Conservation (phyloP, 2,329 filamentous ascomycete species). For the Alternaria triticimaculans region DNA sequence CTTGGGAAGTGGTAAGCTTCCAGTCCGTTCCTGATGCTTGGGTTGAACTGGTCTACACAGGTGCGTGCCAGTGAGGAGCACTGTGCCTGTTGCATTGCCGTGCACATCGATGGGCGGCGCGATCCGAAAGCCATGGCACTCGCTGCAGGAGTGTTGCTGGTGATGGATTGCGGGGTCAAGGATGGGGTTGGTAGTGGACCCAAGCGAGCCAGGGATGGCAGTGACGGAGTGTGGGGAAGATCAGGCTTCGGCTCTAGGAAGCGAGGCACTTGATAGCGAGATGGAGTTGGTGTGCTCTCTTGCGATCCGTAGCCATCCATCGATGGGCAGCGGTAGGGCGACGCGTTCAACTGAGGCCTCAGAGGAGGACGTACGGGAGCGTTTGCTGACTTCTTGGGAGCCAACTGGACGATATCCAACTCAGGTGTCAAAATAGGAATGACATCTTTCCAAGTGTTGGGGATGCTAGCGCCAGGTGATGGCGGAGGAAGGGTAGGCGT, state of each 20-base stretch:
- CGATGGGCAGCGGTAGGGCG: constrained; percentile 30
- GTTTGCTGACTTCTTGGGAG: constrained; percentile 43
- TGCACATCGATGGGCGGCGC: constrained; percentile 64
- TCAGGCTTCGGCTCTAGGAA: constrained; percentile 60
- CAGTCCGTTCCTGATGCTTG: constrained; percentile 48
- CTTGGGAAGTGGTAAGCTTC: constrained; percentile 57
- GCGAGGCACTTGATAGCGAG: constrained; percentile 51
- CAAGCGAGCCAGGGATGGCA: constrained; percentile 62
- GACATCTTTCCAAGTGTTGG: constrained; percentile 56
- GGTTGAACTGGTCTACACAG: constrained; percentile 58
- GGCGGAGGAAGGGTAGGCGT: constrained; percentile 65
- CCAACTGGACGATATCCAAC: constrained; percentile 57
- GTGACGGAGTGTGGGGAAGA: constrained; percentile 60
- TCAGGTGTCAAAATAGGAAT: constrained; percentile 65
- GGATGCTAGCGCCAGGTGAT: constrained; percentile 46
- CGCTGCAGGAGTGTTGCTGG: constrained; percentile 66
- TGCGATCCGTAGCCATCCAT: constrained; percentile 43
- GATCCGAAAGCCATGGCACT: constrained; percentile 58
- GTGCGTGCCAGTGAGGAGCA: constrained; percentile 62
- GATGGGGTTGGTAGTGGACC: constrained; percentile 67
- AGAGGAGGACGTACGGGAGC: constrained; percentile 34
- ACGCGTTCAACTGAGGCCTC: constrained; percentile 32
- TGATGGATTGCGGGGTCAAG: constrained; percentile 64
- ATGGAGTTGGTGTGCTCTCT: constrained; percentile 54
- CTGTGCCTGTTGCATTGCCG: constrained; percentile 65